Evolutionary conservation across 257 asterid genomes (phyloP), one percentile per base, ranked within the genome.

Genomic region (Craterostigma plantagineum): DNA sequence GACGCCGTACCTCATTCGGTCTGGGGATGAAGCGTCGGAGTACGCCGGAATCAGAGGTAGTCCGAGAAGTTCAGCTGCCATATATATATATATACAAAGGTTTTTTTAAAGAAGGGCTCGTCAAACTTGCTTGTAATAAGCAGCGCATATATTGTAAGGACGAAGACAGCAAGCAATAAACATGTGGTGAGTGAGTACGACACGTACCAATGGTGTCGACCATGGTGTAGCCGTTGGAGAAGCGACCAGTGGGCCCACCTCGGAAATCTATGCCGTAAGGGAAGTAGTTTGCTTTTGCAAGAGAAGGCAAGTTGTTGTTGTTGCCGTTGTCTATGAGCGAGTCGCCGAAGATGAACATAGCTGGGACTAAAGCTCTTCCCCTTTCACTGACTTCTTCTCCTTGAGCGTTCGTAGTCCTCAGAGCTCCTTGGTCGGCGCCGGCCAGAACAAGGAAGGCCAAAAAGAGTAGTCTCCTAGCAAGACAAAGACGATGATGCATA

Each of bases 211-310:
- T 63, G 54, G 68, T 61, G 59, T 86, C 96, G 33, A 81, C 92
- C 81, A 81, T 77, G 59, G 92, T 81, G 72, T 66, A 79, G 17
- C 94, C 94, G 48, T 78, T 86, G 35, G 74, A 73, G 67, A 86
- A 86, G 0, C 94, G 63, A 0, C 96, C 96, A 3, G 96, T 72
- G 0, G 96, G 73, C 11, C 96, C 96, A 3, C 74, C 94, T 7
- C 69, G 56, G 52, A 77, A 86, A 55, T 86, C 96, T 47, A 81
- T 81, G 7, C 96, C 96, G 43, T 86, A 81, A 17, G 96, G 96
- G 1, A 61, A 66, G 45, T 86, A 86, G 54, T 86, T 81, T 14
- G 94, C 94, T 59, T 81, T 86, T 1, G 94, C 94, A 7, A 78
- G 58, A 63, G 96, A 81, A 38, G 77, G 53, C 15, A 86, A 49